Conservation (phyloP, 177 flowering plant genomes). For the Vitis hybrid region DNA sequence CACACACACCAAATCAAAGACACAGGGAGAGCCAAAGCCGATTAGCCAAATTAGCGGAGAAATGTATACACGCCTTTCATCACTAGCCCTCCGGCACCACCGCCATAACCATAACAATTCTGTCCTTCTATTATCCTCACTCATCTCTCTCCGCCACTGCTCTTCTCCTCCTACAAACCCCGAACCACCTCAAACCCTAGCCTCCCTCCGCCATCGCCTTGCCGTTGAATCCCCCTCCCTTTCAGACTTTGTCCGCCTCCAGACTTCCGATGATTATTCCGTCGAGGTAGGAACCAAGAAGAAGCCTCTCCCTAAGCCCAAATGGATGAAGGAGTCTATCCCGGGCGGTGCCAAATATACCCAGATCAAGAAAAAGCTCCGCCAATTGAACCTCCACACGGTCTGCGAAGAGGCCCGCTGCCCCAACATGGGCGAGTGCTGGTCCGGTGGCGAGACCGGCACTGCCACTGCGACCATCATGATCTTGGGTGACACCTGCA, state of each 20-base stretch:
- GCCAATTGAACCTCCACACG: slow-evolving; percentile 87
- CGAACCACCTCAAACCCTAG: slow-evolving; percentile 44
- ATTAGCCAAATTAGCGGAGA: too few species aligned
- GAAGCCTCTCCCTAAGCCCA: slow-evolving; percentile 93
- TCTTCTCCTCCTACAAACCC: background rate
- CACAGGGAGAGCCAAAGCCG: too few species aligned
- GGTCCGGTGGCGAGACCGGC: slow-evolving; percentile 99
- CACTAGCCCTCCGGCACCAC: too few species aligned
- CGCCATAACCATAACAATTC: too few species aligned
- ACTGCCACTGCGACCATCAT: slow-evolving; percentile 97
- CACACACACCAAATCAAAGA: too few species aligned
- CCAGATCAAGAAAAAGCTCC: slow-evolving; percentile 75
- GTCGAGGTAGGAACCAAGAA: slow-evolving; percentile 94
- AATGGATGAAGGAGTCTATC: slow-evolving; percentile 89
- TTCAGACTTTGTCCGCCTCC: slow-evolving; percentile 59
- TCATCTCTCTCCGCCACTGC: background rate
- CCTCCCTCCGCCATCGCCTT: slow-evolving; percentile 69
- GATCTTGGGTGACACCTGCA: slow-evolving; percentile 96
- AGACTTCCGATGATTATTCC: slow-evolving; percentile 53
- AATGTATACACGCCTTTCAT: too few species aligned
- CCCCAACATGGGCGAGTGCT: slow-evolving; percentile 93
- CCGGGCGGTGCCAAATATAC: slow-evolving; percentile 91
- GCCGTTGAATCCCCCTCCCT: slow-evolving; percentile 65
- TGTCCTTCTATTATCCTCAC: too few species aligned
- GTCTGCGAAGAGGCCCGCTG: slow-evolving; percentile 96